Percentiles rank a stretch among this genome's conserved stretches.
phyloP scores from a whole-genome alignment of 2,329 filamentous ascomycete genomes.

The Nemania sp. region DNA sequence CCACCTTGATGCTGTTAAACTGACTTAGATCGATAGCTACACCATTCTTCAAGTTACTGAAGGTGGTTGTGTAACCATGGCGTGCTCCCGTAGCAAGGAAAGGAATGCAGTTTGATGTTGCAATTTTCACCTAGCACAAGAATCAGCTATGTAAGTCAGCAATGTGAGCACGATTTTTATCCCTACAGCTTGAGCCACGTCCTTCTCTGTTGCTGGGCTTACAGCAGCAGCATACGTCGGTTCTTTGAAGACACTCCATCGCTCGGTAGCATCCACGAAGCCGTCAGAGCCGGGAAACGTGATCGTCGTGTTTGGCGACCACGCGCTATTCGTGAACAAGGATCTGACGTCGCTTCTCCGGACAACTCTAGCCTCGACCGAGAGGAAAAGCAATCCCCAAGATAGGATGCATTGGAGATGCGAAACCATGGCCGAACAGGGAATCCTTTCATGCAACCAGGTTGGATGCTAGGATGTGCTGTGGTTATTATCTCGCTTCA shows the following conservation, averaged over 20 bases:
- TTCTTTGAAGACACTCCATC: neutral
- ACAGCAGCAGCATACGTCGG: constrained; percentile 1
- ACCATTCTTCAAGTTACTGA: neutral
- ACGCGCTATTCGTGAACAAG: neutral
- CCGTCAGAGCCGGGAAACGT: neutral
- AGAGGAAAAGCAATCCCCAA: too few species aligned
- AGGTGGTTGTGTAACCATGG: constrained; percentile 3
- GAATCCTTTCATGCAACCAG: too few species aligned
- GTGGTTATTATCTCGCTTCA: too few species aligned
- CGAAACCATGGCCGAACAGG: too few species aligned
- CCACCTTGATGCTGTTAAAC: neutral
- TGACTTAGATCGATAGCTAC: constrained; percentile 15
- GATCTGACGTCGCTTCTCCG: neutral
- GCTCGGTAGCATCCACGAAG: neutral
- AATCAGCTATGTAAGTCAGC: too few species aligned
- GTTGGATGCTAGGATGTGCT: too few species aligned
- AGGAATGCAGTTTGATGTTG: neutral
- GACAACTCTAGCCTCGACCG: too few species aligned
- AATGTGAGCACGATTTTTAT: neutral
- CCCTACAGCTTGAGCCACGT: too few species aligned
- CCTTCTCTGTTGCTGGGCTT: neutral
- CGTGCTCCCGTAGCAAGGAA: constrained; percentile 7
- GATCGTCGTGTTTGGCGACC: neutral
- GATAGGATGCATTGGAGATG: too few species aligned
- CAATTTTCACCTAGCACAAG: neutral